Conservation (phyloP, 176 grass and related monocot genomes). For the Zoysia pacifica region DNA sequence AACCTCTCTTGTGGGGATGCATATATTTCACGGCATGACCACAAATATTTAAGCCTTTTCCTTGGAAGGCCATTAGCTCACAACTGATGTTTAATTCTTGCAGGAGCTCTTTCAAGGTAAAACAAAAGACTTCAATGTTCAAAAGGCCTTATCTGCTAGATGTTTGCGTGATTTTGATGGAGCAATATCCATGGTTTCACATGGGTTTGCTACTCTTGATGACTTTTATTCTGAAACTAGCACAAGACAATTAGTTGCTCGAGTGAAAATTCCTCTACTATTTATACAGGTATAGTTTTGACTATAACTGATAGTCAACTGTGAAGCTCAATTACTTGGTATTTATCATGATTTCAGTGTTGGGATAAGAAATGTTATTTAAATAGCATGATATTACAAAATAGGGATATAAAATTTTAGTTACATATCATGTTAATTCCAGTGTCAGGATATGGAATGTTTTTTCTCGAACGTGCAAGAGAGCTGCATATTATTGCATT, state of each 20-base stretch:
- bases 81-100: conserved; percentile 45
- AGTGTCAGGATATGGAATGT: not conserved
- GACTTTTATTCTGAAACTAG: conserved; percentile 76
- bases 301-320: not conserved
- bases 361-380: not conserved
- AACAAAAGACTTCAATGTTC: conserved; percentile 81
- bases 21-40: not conserved
- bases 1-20: conserved; percentile 7
- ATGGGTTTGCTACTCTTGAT: conserved; percentile 71
- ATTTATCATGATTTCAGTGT: not conserved
- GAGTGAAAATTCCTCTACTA: conserved; percentile 76
- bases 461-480: too few species aligned
- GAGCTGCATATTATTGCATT: too few species aligned
- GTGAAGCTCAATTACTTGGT: not conserved
- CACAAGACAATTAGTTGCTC: conserved; percentile 50
- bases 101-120: conserved; percentile 98
- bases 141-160: conserved; percentile 66
- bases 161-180: conserved; percentile 79
- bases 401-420: not conserved
- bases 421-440: not conserved
- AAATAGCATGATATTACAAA: too few species aligned
- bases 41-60: conserved; percentile 20
- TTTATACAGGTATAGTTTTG: conserved; percentile 78
- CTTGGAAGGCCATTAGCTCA: not conserved
- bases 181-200: conserved; percentile 85